These are phyloP conservation scores for Pichia sp. DNA, from an alignment of 1,139 yeast species.

Conservation along the genomic window DNA sequence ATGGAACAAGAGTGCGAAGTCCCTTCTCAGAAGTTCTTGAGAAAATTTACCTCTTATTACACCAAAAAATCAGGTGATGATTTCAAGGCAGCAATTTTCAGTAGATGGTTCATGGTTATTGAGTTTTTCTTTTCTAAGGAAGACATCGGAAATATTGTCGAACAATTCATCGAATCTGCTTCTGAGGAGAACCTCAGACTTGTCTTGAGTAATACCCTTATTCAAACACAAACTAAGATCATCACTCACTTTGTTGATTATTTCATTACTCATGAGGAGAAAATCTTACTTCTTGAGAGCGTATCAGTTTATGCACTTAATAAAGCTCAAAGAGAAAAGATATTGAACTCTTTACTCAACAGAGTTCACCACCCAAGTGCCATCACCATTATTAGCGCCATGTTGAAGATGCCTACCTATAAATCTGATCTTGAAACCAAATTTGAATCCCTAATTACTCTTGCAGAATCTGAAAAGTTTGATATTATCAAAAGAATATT, in stretches of 20 bases:
- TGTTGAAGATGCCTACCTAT: slow-evolving; percentile 43
- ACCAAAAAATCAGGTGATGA: slow-evolving; percentile 9
- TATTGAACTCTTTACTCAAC: slow-evolving; percentile 31
- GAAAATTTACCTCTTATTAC: slow-evolving; percentile 28
- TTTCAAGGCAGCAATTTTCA: slow-evolving; percentile 29
- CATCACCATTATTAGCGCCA: slow-evolving; percentile 26
- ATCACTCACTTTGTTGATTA: slow-evolving; percentile 27
- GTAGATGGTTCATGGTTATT: slow-evolving; percentile 53
- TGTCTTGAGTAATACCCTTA: slow-evolving; percentile 23
- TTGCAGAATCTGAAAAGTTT: slow-evolving; percentile 16
- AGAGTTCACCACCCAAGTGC: slow-evolving; percentile 14
- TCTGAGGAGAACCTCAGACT: slow-evolving; percentile 12
- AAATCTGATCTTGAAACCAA: slow-evolving; percentile 45
- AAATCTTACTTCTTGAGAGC: slow-evolving; percentile 15
- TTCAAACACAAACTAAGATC: slow-evolving; percentile 41
- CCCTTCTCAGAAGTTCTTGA: slow-evolving; percentile 12
- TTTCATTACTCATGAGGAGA: slow-evolving; percentile 2
- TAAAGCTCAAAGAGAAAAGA: slow-evolving; percentile 33
- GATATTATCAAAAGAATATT: slow-evolving; percentile 15
- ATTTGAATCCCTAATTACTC: slow-evolving; percentile 22
- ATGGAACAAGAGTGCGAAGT: slow-evolving; percentile 35
- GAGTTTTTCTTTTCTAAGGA: slow-evolving; percentile 30
- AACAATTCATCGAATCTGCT: slow-evolving; percentile 9
- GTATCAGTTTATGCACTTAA: slow-evolving; percentile 48
- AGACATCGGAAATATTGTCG: slow-evolving; percentile 17